phyloP scores from a whole-genome alignment of 352 stramenopile species.

The Phytopythium litorale region DNA sequence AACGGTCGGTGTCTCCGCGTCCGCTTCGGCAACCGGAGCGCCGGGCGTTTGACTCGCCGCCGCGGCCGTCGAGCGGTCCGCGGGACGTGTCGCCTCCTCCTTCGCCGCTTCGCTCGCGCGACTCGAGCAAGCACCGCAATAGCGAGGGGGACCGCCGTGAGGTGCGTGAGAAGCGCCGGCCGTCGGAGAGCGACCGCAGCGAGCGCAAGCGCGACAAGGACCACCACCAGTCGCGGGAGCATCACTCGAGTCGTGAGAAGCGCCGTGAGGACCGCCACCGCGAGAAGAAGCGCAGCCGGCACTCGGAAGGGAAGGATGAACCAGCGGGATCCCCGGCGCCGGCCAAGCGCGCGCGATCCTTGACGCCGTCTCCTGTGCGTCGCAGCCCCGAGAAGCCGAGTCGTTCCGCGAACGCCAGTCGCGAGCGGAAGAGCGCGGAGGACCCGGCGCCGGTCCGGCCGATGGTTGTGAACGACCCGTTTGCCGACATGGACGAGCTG shows the following conservation, averaged over 20 bases:
- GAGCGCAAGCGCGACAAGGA: conserved; percentile 21
- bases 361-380: conserved; percentile 36
- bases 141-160: not conserved
- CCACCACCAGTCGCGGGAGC: conserved; percentile 19
- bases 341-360: conserved; percentile 19
- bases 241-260: conserved; percentile 24
- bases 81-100: conserved; percentile 3
- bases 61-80: not conserved
- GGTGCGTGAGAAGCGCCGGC: not conserved
- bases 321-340: conserved; percentile 1
- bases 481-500: conserved; percentile 73
- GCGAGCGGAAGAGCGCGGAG: conserved; percentile 14
- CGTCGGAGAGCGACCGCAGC: conserved; percentile 3
- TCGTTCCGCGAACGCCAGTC: conserved; percentile 14
- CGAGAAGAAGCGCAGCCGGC: conserved; percentile 25
- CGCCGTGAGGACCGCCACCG: conserved; percentile 22
- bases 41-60: not conserved
- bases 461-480: conserved; percentile 33
- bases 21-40: not conserved
- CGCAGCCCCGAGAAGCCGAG: conserved; percentile 15
- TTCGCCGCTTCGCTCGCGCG: not conserved
- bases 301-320: conserved; percentile 6
- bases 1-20: not conserved
- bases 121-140: not conserved
- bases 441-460: conserved; percentile 15